Evolutionary conservation across 371 early-diverging fungal genomes (phyloP), one percentile per base, ranked within the genome.

Genomic region (Syncephalastrum racemosum): DNA sequence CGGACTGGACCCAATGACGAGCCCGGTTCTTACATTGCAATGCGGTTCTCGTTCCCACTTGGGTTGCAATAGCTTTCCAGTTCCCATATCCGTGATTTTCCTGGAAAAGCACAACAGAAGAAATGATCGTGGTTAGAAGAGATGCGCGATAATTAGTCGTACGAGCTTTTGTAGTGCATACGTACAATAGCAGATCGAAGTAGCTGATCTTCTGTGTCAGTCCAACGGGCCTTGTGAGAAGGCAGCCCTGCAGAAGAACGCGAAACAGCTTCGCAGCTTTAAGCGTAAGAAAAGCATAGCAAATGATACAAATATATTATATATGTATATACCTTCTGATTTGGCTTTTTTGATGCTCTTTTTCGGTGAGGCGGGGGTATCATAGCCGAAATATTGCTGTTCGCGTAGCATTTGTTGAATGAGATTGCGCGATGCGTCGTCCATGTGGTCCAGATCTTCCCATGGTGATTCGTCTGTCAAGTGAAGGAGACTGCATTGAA

Each of bases 401-500:
- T 89, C 89, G 3, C 82, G 86, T 15, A 89, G 71, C 88, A 89
- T 87, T 59, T 81, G 80, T 50, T 82, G 84, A 61, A 89, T 89
- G 47, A 87, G 61, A 44, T 68, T 60, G 8, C 77, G 71, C 1
- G 86, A 83, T 50, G 79, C 76, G 40, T 74, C 79, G 60, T 88
- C 88, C 80, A 83, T 83, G 42, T 80, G 83, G 43, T 60, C 22
- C 46, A 45, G 6, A 15, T 22, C 22, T 45, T 45, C 22, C 22
- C 46, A 45, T 45, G 46, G 46, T 2, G 46, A 12, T 53, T 36
- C 22, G 50, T 25, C 31, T 50, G 50, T 24, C 27, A 47, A 52
- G 15, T 52, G 40, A 53, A 50, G 36, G 36, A 31, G 36, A 5
- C 36, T 31, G 10, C 10, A 31, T 10, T 31, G 36, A 12, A 10